Evolutionary conservation across 1,139 yeast genomes (phyloP).

Genomic region (Saccharomycopsis crataegensis): DNA sequence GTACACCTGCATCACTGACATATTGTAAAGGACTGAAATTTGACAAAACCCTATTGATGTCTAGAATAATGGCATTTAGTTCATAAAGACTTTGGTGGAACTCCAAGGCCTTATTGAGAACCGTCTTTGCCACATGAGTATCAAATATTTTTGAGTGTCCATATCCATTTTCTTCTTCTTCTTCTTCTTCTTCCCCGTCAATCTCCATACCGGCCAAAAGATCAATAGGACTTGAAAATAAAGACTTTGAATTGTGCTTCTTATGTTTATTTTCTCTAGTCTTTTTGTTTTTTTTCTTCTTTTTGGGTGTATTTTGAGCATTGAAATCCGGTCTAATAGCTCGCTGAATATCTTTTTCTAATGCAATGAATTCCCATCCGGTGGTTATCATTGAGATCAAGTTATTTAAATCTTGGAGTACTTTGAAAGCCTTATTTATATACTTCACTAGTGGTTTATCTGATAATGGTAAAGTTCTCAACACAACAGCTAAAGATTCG

Average conservation of each 20-base stretch:
- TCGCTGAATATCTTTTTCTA: constrained; percentile 13
- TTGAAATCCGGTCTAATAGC: constrained; percentile 1
- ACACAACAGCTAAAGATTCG: constrained; percentile 8
- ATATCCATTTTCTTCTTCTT: background rate
- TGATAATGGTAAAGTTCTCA: constrained; percentile 17
- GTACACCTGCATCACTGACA: constrained; percentile 51
- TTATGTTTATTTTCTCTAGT: background rate
- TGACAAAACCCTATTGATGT: constrained; percentile 37
- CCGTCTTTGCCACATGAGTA: constrained; percentile 41
- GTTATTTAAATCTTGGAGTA: constrained; percentile 3
- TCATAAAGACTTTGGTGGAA: constrained; percentile 36
- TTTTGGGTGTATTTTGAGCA: background rate
- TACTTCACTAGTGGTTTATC: constrained; percentile 19
- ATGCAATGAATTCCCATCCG: constrained; percentile 19
- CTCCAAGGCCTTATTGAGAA: constrained; percentile 41
- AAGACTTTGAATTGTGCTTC: background rate
- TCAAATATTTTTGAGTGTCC: constrained; percentile 29
- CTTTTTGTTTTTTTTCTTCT: background rate
- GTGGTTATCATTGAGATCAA: constrained; percentile 1
- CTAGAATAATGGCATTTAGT: constrained; percentile 41
- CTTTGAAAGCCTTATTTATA: constrained; percentile 15
- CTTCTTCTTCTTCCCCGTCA: background rate
- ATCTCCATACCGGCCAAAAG: background rate
- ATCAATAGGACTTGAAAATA: background rate
- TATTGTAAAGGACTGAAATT: constrained; percentile 40